phyloP scores from a whole-genome alignment of 225 moss, liverwort and hornwort genomes.

The Polytrichum commune region DNA sequence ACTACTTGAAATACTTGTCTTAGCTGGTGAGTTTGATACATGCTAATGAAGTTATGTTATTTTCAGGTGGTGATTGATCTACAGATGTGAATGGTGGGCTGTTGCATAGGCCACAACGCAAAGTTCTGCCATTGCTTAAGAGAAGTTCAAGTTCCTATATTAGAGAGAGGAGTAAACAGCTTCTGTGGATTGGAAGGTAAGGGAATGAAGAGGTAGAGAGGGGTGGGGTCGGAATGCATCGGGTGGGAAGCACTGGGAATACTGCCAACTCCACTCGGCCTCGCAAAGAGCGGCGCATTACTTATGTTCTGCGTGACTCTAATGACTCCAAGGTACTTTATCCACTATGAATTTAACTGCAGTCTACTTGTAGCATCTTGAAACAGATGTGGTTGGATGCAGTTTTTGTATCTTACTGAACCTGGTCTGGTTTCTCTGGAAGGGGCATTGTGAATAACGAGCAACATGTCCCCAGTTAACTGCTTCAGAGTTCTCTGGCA shows the following conservation, averaged over 20 bases:
- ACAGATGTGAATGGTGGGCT: not conserved
- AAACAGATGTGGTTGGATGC: too few species aligned
- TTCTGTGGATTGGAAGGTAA: constrained; percentile 12
- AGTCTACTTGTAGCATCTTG: too few species aligned
- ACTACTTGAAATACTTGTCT: too few species aligned
- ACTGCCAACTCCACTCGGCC: constrained; percentile 81
- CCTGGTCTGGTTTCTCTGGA: too few species aligned
- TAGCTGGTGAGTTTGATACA: too few species aligned
- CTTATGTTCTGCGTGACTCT: constrained; percentile 88
- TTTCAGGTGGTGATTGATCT: not conserved
- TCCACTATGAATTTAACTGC: too few species aligned
- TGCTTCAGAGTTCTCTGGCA: too few species aligned
- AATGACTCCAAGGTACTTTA: constrained; percentile 82
- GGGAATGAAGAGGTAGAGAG: constrained; percentile 20
- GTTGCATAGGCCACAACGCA: not conserved
- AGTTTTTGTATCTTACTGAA: too few species aligned
- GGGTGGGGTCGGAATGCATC: constrained; percentile 77
- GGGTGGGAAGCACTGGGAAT: constrained; percentile 97
- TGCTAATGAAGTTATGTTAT: too few species aligned
- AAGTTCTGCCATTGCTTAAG: not conserved
- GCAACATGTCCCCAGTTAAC: too few species aligned
- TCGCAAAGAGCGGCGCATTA: constrained; percentile 86
- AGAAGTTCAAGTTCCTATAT: not conserved
- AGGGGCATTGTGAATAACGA: too few species aligned
- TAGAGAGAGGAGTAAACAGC: not conserved